Evolutionary conservation across 495 filamentous ascomycete genomes (phyloP).

Genomic region (Apodospora peruviana): DNA sequence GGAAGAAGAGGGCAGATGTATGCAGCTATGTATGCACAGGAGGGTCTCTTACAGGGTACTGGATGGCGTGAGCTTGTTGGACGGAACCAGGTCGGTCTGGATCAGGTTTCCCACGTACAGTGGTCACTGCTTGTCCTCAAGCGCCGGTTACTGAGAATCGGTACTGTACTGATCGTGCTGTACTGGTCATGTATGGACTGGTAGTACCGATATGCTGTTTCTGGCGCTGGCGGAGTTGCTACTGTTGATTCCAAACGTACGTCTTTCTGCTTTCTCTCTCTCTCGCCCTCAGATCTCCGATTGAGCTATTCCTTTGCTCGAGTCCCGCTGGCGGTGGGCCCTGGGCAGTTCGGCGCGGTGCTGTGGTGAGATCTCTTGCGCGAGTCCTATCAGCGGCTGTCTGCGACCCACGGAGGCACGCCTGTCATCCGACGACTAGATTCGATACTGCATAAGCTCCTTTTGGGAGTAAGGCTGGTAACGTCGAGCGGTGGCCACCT

Average conservation of each 20-base stretch:
- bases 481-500: not conserved
- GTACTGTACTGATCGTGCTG: not conserved
- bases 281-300: not conserved
- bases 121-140: not conserved
- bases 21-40: no score
- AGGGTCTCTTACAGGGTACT: not conserved
- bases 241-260: not conserved
- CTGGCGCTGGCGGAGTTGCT: not conserved
- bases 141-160: not conserved
- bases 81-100: not conserved
- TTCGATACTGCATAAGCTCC: not conserved
- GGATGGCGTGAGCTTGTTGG: constrained; percentile 1
- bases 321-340: not conserved
- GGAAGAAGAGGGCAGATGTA: no score
- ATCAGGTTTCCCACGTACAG: not conserved
- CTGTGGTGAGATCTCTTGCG: not conserved
- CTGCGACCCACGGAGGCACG: not conserved
- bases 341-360: not conserved
- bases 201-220: not conserved
- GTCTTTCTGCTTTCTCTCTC: not conserved
- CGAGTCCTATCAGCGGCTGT: not conserved
- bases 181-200: not conserved
- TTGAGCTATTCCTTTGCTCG: not conserved
- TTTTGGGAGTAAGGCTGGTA: not conserved
- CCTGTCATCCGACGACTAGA: not conserved